Evolutionary conservation across 495 filamentous ascomycete genomes (phyloP).

Genomic region (Bathelium albidoporum): DNA sequence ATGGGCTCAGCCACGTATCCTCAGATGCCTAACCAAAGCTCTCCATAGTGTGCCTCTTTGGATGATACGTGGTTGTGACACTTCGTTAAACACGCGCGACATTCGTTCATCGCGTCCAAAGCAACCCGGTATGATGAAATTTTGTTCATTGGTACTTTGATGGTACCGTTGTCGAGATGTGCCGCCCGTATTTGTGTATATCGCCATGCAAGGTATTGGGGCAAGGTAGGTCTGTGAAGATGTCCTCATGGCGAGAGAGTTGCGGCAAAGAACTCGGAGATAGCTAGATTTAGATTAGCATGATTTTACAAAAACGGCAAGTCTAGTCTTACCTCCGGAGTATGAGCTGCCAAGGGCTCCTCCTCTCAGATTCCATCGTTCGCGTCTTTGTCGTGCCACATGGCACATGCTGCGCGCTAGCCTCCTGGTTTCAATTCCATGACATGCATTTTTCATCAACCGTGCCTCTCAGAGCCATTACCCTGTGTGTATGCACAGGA

Average conservation of each 20-base stretch:
- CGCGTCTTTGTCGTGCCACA: slow-evolving; percentile 22
- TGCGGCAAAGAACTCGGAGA: slow-evolving; percentile 49
- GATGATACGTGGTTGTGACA: slow-evolving; percentile 48
- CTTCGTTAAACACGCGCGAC: slow-evolving; percentile 53
- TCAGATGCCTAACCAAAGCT: slow-evolving; percentile 37
- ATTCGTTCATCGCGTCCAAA: slow-evolving; percentile 54
- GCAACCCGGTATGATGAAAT: slow-evolving; percentile 29
- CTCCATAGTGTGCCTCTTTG: slow-evolving; percentile 38
- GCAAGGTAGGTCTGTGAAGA: slow-evolving; percentile 54
- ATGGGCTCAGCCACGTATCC: slow-evolving; percentile 41
- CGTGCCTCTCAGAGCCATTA: slow-evolving; percentile 31
- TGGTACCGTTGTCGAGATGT: slow-evolving; percentile 42
- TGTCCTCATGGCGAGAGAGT: too few species aligned
- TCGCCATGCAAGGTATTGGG: slow-evolving; percentile 47
- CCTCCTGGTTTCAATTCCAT: slow-evolving; percentile 45
- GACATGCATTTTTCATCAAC: neutral
- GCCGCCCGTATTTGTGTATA: slow-evolving; percentile 39
- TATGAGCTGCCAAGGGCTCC: slow-evolving; percentile 56
- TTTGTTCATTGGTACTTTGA: slow-evolving; percentile 17
- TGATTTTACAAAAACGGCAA: slow-evolving; percentile 9
- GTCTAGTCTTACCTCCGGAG: slow-evolving; percentile 45
- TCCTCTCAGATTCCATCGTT: slow-evolving; percentile 52
- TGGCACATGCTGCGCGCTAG: slow-evolving; percentile 33
- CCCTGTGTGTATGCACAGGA: slow-evolving; percentile 51
- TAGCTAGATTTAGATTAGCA: slow-evolving; percentile 31